Conservation (phyloP, 768 basidiomycete genomes). For the Tremella yokohamensis region DNA sequence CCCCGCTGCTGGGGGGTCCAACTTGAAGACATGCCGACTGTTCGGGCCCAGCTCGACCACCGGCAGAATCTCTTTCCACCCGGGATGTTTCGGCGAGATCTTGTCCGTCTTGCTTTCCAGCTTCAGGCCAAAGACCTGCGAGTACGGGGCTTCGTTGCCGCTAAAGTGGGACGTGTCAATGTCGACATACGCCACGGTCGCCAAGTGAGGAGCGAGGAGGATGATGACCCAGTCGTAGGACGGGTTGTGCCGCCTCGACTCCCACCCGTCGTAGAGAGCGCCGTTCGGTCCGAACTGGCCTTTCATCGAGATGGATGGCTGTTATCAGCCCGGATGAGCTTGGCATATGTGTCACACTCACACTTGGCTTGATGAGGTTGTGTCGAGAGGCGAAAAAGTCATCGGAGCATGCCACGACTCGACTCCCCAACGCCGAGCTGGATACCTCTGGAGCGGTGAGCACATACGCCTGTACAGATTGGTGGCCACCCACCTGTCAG, state of each 20-base stretch:
- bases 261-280: slow-evolving; percentile 92
- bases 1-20: slow-evolving; percentile 55
- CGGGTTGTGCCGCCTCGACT: slow-evolving; percentile 82
- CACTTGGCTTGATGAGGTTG: slow-evolving; percentile 78
- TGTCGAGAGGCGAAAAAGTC: slow-evolving; percentile 90
- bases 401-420: slow-evolving; percentile 74
- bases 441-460: slow-evolving; percentile 67
- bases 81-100: slow-evolving; percentile 18
- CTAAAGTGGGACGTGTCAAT: slow-evolving; percentile 94
- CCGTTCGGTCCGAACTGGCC: slow-evolving; percentile 98
- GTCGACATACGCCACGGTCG: slow-evolving; percentile 74
- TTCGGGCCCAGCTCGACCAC: slow-evolving; percentile 72
- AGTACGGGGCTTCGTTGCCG: slow-evolving; percentile 68
- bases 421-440: slow-evolving; percentile 74
- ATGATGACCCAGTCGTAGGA: slow-evolving; percentile 91
- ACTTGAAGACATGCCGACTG: slow-evolving; percentile 81
- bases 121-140: slow-evolving; percentile 62
- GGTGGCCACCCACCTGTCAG: slow-evolving; percentile 9
- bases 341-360: slow-evolving; percentile 50
- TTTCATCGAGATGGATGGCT: slow-evolving; percentile 84
- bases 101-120: slow-evolving; percentile 42
- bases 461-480: background rate
- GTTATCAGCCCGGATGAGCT: slow-evolving; percentile 1
- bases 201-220: slow-evolving; percentile 69
- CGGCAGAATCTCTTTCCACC: slow-evolving; percentile 75